Base-by-base conservation (phyloP, 169 alveolate genomes). In the Pseudocohnilembus persalinus region DNA sequence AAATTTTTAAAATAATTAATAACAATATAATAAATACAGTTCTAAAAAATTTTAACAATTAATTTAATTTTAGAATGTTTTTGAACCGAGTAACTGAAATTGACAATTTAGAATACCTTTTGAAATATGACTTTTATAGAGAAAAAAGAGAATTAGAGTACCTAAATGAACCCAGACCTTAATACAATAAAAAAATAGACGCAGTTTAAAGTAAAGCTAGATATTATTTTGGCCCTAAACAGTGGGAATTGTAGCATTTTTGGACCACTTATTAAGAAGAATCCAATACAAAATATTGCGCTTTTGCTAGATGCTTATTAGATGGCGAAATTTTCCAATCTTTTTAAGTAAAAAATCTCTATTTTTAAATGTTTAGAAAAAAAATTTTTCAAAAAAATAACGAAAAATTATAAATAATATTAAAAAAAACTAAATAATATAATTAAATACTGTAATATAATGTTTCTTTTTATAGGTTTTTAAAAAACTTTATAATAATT, bases 191-290 rank as follows among this genome's bases (percentile, higher is more conserved):
- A 81, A 79, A 64, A 29, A 81, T 35, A 68, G 88, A 89, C 73
- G 25, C 87, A 27, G 72, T 89, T 33, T 82, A 84, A 31, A 74
- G 87, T 28, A 68, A 83, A 30, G 92, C 78, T 29, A 85, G 84
- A 81, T 76, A 82, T n/a, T 81, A 78, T 72, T 89, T 84, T 84
- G 92, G 92, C 30, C 82, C 83, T 81, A 89, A 83, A 81, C 80
- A 84, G 81, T 89, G 92, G 92, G 90, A 89, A 76, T 81, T 89
- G 24, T 83, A 83, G 33, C 83, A 82, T 76, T 82, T 89, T 76
- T 85, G 82, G n/a, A 88, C 80, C 24, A 88, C 86, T 83, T 84
- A 83, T 86, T 79, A 85, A 84, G 75, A 75, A 27, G 89, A 84
- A 76, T 87, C 83, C 27, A 49, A 81, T 33, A 82, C 81, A 84